These are phyloP conservation scores for Pseudofabraea citricarpa DNA, from an alignment of 2,329 filamentous ascomycete species.

Conservation along the genomic window DNA sequence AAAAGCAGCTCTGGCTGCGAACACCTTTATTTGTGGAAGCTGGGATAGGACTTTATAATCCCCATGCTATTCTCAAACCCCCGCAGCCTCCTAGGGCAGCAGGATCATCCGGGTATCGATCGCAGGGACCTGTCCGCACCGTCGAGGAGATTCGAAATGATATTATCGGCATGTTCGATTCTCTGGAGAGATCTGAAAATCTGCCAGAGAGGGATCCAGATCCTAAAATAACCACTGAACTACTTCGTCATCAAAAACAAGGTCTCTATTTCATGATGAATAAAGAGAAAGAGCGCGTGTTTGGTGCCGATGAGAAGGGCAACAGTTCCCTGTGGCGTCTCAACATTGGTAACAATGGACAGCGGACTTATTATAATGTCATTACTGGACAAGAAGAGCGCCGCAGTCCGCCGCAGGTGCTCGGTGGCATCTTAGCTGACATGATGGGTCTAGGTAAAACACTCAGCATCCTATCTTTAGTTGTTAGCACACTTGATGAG, in stretches of 20 bases:
- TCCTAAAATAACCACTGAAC: conserved; percentile 53
- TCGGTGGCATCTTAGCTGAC: conserved; percentile 73
- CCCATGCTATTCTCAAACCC: conserved; percentile 45
- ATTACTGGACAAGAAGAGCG: conserved; percentile 69
- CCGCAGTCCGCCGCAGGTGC: conserved; percentile 58
- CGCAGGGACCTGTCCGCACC: conserved; percentile 46
- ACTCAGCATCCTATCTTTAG: conserved; percentile 75
- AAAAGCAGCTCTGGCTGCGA: conserved; percentile 62
- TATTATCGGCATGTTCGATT: conserved; percentile 83
- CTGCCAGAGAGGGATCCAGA: conserved; percentile 69
- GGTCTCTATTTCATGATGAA: conserved; percentile 80
- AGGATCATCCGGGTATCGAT: conserved; percentile 31
- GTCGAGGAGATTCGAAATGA: conserved; percentile 84
- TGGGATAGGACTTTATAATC: conserved; percentile 71
- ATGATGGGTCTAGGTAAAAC: conserved; percentile 91
- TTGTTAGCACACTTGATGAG: conserved; percentile 60
- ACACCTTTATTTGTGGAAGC: conserved; percentile 61
- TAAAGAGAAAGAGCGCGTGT: conserved; percentile 65
- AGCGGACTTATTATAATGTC: conserved; percentile 70
- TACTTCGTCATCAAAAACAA: conserved; percentile 86
- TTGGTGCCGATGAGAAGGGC: conserved; percentile 52
- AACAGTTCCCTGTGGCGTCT: conserved; percentile 76
- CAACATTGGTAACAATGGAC: conserved; percentile 49
- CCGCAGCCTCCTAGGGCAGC: conserved; percentile 22
- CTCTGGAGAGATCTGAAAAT: conserved; percentile 69